Base-by-base conservation (phyloP, 2,329 filamentous ascomycete species). In the Byssothecium circinans region DNA sequence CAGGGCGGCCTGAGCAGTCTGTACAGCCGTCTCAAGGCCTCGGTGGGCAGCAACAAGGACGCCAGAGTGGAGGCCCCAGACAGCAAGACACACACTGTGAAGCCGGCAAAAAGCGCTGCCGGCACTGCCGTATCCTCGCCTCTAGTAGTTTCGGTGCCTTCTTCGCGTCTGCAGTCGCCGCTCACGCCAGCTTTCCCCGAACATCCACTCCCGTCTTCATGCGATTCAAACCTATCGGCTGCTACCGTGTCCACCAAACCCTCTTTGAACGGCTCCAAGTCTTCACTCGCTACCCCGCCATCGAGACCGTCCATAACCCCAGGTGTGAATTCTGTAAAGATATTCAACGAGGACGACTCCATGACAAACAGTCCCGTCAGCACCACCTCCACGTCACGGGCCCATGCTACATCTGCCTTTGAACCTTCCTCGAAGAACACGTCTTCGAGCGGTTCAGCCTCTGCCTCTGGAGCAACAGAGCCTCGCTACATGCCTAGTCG, bases 1-100 rank as follows among this genome's bases (percentile, higher is more conserved):
- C 89, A 94, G 53, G 88, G 92, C 70, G 90, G 92, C 4, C 77
- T 97, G 38, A 95, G 88, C 64, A 91, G 92, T 1, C 75, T 97
- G 30, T 97, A 96, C 70, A 94, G 82, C 71, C 85, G 91, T 30
- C 80, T 97, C 60, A 85, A 86, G 65, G 89, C 89, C 47, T 91
- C 86, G 0, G 89, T 95, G n/a, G 87, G 86, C 14, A 88, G 79
- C 12, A 81, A 79, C 35, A 86, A 82, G 56, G 81, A 84, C 46
- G 76, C 58, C 33, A 53, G 42, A 17, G 42, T 43, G 51, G 64
- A 69, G 14, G 57, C 52, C 34, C 18, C 53, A 10, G 66, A 69
- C n/a, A n/a, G n/a, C n/a, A n/a, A n/a, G n/a, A n/a, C n/a, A n/a
- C n/a, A n/a, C n/a, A n/a, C n/a, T n/a, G n/a, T n/a, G n/a, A n/a